These are phyloP conservation scores for Botryotinia convoluta DNA, from an alignment of 2,329 filamentous ascomycete genomes.

Conservation along the genomic window DNA sequence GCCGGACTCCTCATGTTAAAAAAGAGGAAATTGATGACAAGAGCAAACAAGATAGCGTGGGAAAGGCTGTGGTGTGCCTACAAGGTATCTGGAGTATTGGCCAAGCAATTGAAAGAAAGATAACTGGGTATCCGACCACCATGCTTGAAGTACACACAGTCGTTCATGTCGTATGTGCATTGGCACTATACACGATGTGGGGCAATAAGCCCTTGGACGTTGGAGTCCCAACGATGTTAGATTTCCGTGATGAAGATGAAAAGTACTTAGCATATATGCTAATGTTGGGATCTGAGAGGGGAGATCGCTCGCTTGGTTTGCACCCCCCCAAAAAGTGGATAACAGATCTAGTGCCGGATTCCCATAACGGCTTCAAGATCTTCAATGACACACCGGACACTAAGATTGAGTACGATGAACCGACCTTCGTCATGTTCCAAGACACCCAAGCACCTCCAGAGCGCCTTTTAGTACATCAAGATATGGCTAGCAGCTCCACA, in stretches of 20 bases:
- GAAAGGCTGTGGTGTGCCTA: slow-evolving; percentile 21
- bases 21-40: slow-evolving; percentile 22
- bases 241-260: no score
- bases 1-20: slow-evolving; percentile 2
- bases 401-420: no score
- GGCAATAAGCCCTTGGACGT: slow-evolving; percentile 22
- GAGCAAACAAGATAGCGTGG: slow-evolving; percentile 23
- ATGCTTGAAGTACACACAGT: slow-evolving; percentile 32
- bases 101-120: slow-evolving; percentile 21
- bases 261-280: not conserved
- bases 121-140: slow-evolving; percentile 17
- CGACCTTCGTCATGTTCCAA: no score
- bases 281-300: not conserved
- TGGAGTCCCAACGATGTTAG: slow-evolving; percentile 7
- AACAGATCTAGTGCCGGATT: no score
- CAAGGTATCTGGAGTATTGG: slow-evolving; percentile 24
- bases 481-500: no score
- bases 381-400: no score
- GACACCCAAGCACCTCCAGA: no score
- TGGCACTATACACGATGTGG: slow-evolving; percentile 24
- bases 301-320: not conserved
- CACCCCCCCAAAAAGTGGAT: not conserved
- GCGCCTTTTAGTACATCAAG: no score
- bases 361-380: no score
- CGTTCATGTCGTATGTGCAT: slow-evolving; percentile 27